These are phyloP conservation scores for Mycotypha africana DNA, from an alignment of 371 early-diverging fungal genomes.

Conservation along the genomic window DNA sequence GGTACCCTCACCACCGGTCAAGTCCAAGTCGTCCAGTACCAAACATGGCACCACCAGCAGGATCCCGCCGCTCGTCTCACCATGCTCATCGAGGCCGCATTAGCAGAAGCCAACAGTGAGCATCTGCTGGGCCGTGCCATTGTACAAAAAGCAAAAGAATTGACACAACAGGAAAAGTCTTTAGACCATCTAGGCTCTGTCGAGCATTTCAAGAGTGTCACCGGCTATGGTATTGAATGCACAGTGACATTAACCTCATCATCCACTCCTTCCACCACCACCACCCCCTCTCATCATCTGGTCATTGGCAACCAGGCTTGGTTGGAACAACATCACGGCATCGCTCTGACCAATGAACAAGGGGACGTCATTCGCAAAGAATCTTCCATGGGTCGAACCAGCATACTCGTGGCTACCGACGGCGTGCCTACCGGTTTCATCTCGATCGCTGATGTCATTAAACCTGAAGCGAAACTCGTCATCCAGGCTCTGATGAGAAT, in stretches of 20 bases:
- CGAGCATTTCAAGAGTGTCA: constrained; percentile 60
- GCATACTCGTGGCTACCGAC: constrained; percentile 71
- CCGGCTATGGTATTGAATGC: constrained; percentile 78
- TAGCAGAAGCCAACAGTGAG: constrained; percentile 81
- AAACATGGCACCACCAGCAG: constrained; percentile 10
- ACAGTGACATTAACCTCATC: constrained; percentile 29
- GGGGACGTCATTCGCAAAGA: constrained; percentile 24
- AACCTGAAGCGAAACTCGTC: constrained; percentile 70
- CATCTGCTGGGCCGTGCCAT: constrained; percentile 87
- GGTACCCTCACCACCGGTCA: constrained; percentile 91
- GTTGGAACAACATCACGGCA: constrained; percentile 42
- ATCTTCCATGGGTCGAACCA: constrained; percentile 66
- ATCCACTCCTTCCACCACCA: no score
- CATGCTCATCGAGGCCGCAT: constrained; percentile 43
- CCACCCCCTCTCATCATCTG: constrained; percentile 26
- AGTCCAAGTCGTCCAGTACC: constrained; percentile 62
- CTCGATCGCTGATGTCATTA: constrained; percentile 81
- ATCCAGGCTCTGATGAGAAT: constrained; percentile 68
- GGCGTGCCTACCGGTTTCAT: constrained; percentile 66
- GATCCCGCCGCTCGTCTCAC: constrained; percentile 1
- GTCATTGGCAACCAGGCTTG: constrained; percentile 74
- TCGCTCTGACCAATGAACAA: constrained; percentile 28
- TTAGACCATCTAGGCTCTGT: constrained; percentile 36
- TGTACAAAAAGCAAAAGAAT: constrained; percentile 48
- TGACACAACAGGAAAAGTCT: constrained; percentile 9